phyloP scores from a whole-genome alignment of 352 stramenopile species.

The Phytopythium litorale region DNA sequence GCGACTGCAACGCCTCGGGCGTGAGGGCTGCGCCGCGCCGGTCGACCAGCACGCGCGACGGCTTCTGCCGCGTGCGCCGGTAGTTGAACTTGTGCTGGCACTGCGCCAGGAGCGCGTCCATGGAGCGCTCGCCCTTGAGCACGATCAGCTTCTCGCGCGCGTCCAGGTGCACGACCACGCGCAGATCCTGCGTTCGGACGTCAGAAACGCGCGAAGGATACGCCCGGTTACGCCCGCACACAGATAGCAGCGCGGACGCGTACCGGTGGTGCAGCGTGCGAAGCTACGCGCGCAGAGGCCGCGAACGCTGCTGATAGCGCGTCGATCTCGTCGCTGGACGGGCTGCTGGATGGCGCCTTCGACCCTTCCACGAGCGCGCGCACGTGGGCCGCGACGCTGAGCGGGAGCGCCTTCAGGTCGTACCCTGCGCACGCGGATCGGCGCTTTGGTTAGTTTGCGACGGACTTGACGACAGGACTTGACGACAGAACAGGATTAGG shows the following conservation, averaged over 20 bases:
- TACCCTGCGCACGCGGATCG: slow-evolving; percentile 23
- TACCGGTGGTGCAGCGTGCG: slow-evolving; percentile 6
- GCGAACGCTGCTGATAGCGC: slow-evolving; percentile 17
- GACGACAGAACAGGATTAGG: neutral
- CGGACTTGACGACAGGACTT: neutral
- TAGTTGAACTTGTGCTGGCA: slow-evolving; percentile 38
- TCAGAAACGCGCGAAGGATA: neutral
- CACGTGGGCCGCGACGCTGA: slow-evolving; percentile 28
- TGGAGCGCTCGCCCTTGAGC: slow-evolving; percentile 20
- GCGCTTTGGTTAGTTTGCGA: neutral
- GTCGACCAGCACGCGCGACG: slow-evolving; percentile 22
- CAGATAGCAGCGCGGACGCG: neutral
- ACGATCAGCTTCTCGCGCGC: slow-evolving; percentile 33
- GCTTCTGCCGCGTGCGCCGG: slow-evolving; percentile 18
- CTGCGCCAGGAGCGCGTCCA: slow-evolving; percentile 21
- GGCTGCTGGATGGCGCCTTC: neutral
- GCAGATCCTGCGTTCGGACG: slow-evolving; percentile 19
- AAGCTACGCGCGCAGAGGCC: slow-evolving; percentile 10
- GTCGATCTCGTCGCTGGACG: slow-evolving; percentile 7
- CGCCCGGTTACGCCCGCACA: no score
- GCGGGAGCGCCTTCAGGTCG: slow-evolving; percentile 25
- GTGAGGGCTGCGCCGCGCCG: slow-evolving; percentile 22
- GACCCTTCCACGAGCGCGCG: slow-evolving; percentile 26
- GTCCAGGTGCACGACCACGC: slow-evolving; percentile 27
- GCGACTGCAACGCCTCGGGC: slow-evolving; percentile 14